Conservation (phyloP, 495 filamentous ascomycete genomes). For the Xylaria flabelliformis region DNA sequence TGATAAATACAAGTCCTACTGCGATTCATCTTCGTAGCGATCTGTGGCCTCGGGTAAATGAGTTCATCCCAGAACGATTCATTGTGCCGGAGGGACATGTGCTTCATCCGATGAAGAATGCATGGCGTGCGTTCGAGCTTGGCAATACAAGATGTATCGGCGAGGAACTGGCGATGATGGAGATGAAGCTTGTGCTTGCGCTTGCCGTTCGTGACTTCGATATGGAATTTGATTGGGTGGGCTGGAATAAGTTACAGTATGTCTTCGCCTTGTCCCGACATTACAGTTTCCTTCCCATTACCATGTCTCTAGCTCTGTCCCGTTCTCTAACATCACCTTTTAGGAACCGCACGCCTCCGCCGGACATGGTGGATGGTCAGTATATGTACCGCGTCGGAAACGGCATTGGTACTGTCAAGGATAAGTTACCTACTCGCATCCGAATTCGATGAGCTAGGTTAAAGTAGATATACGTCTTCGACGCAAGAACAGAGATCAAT, state of each 20-base stretch:
- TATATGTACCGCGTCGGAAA: neutral
- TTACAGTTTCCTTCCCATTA: neutral
- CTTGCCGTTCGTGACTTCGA: slow-evolving; percentile 51
- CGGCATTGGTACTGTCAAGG: neutral
- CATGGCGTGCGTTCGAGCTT: slow-evolving; percentile 56
- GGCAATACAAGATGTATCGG: slow-evolving; percentile 58
- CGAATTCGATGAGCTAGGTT: neutral
- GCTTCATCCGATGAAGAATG: slow-evolving; percentile 44
- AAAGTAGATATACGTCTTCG: neutral
- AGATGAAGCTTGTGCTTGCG: slow-evolving; percentile 50
- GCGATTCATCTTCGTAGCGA: slow-evolving; percentile 37
- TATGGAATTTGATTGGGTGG: slow-evolving; percentile 34
- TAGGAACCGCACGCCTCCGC: neutral
- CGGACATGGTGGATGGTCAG: neutral
- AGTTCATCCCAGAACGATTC: slow-evolving; percentile 52
- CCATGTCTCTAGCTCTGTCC: neutral
- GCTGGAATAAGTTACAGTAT: neutral
- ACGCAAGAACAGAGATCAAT: neutral
- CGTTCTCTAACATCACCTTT: neutral
- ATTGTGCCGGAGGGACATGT: slow-evolving; percentile 34
- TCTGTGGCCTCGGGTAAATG: slow-evolving; percentile 37
- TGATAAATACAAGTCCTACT: slow-evolving; percentile 38
- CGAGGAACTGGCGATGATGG: slow-evolving; percentile 55
- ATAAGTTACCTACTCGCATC: neutral
- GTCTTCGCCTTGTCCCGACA: neutral